Base-by-base conservation (phyloP, 1,139 yeast species). In the Zygosaccharomyces pseudobailii region DNA sequence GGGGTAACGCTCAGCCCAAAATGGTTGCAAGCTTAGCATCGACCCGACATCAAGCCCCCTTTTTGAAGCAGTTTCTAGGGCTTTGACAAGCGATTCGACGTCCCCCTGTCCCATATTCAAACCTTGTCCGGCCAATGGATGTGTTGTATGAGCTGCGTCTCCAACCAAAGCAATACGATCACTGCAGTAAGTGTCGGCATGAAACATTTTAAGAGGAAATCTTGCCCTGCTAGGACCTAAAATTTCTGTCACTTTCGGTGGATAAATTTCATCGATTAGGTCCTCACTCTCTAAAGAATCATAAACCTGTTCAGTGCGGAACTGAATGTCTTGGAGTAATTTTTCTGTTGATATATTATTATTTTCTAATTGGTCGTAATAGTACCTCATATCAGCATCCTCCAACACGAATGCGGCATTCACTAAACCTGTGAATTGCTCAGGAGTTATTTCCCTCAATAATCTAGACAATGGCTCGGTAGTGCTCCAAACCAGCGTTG, bases 21-120 rank as follows among this genome's bases (percentile, higher is more conserved):
- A 92, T 9, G 89, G 87, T 63, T 90, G 97, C 41, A 92, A 73
- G 3, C 87, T 89, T 51, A 90, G 70, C 23, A 57, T 40, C 21
- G 84, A 77, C 1, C 97, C 98, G 46, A 92, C 83, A 61, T 94
- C 98, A 54, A 87, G 73, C 0, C 99, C 99, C 39, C 96, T 73
- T 30, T 72, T 71, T 3, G 79, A 70, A 1, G 95, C 95, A 8
- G 57, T 71, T 55, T 87, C 95, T 36, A 92, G 64, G 0, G 94
- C 87, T 1, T 66, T 71, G 1, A 84, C 80, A 36, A 92, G 73
- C 2, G 83, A 72, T 48, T 82, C 82, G 2, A 87, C 96, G 62
- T 92, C 99, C 31, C 85, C 82, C 65, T 90, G 97, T n/a, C 98
- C 98, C 96, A 92, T 89, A 65, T 92, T 92, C 51, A 92, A 76